phyloP scores from a whole-genome alignment of 2,329 filamentous ascomycete species.

The Xylaria sp. region DNA sequence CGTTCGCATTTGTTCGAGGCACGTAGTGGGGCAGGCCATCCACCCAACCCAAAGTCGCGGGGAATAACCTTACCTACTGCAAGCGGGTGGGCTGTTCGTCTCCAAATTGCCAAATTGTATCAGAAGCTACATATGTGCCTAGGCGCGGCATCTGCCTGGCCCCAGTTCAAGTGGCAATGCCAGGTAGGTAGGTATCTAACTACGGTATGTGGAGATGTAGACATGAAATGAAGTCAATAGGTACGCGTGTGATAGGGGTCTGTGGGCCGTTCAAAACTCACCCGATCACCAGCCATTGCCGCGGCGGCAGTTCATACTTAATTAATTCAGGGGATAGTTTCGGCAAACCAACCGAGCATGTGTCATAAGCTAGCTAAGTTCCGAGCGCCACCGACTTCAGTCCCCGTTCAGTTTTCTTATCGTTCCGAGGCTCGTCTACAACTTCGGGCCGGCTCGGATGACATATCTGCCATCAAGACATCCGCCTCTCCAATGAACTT shows the following conservation, averaged over 20 bases:
- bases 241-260: conserved; percentile 15
- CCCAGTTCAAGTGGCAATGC: neutral
- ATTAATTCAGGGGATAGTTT: conserved; percentile 19
- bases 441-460: conserved; percentile 31
- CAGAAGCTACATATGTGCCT: neutral
- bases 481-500: neutral
- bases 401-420: conserved; percentile 7
- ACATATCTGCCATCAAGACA: conserved; percentile 26
- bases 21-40: neutral
- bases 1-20: neutral
- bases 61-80: neutral
- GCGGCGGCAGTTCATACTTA: conserved; percentile 7
- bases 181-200: neutral
- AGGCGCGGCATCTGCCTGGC: neutral
- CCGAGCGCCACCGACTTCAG: conserved; percentile 18
- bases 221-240: neutral
- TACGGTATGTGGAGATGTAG: neutral
- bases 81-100: conserved; percentile 10
- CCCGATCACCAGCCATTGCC: conserved; percentile 5
- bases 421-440: conserved; percentile 28
- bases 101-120: conserved; percentile 4
- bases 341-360: conserved; percentile 9
- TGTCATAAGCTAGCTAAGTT: conserved; percentile 13
- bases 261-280: conserved; percentile 21
- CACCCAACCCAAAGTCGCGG: neutral